Percentiles rank a stretch among this genome's conserved stretches.
Evolutionary conservation across 2,329 filamentous ascomycete genomes (phyloP).

Genomic region (Chaetomium globosum): DNA sequence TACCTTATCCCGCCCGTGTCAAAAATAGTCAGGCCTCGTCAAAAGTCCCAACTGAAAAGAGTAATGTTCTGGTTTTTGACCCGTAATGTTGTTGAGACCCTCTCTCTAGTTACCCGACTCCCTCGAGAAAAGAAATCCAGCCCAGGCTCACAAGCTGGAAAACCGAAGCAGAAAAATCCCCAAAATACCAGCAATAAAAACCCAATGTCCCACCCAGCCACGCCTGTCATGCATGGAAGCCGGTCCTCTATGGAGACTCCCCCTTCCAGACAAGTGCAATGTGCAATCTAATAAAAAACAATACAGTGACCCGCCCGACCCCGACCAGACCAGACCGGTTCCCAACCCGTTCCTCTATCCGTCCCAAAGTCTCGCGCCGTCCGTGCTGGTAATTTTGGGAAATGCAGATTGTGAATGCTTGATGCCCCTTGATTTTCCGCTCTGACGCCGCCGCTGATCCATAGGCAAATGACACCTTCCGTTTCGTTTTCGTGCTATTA

Average conservation of each 20-base stretch:
- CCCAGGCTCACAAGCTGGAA: not conserved
- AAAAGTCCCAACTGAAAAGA: not conserved
- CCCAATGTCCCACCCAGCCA: not conserved
- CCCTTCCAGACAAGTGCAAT: slow-evolving; percentile 3
- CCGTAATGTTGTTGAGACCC: not conserved
- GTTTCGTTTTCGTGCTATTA: slow-evolving; percentile 1
- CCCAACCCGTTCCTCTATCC: slow-evolving; percentile 12
- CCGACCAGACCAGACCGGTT: slow-evolving; percentile 3
- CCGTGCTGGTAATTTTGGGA: not conserved
- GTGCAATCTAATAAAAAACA: slow-evolving; percentile 25
- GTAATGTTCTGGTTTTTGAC: not conserved
- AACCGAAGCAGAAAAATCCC: not conserved
- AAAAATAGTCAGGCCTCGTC: not conserved
- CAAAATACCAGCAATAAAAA: not conserved
- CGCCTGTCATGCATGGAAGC: slow-evolving; percentile 6
- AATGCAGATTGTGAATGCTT: slow-evolving; percentile 2
- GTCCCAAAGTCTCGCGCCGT: not conserved
- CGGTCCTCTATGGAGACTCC: slow-evolving; percentile 1
- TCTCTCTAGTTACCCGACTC: not conserved
- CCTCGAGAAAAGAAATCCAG: not conserved
- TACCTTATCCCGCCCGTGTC: not conserved
- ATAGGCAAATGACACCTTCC: slow-evolving; percentile 9
- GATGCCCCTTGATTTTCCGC: slow-evolving; percentile 5
- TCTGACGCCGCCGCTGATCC: slow-evolving; percentile 7
- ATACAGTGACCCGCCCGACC: slow-evolving; percentile 9